These are phyloP conservation scores for Plasmodium berghei DNA, from an alignment of 169 alveolate species.

Conservation along the genomic window DNA sequence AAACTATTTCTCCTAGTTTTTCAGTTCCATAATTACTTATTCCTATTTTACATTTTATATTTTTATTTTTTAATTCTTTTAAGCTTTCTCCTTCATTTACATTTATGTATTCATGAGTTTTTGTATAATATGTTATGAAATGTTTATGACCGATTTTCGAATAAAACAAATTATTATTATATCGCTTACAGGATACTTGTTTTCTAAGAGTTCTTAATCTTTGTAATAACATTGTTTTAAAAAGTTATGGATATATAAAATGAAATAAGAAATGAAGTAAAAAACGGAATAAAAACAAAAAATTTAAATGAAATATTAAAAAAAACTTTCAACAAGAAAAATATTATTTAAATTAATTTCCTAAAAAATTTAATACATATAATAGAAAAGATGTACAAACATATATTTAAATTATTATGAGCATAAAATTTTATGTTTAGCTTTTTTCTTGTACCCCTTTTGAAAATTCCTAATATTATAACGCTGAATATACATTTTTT, in stretches of 20 bases:
- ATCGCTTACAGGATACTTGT: slow-evolving; percentile 3
- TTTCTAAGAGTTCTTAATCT: slow-evolving; percentile 15
- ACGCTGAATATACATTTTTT: too few species aligned
- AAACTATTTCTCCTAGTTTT: slow-evolving; percentile 85
- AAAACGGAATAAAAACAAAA: neutral
- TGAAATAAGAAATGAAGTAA: neutral
- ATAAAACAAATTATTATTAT: slow-evolving; percentile 4
- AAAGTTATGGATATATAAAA: neutral
- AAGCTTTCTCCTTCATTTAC: slow-evolving; percentile 27
- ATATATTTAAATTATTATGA: too few species aligned
- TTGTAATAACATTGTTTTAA: slow-evolving; percentile 10
- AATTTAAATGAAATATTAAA: neutral
- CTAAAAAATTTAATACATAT: too few species aligned
- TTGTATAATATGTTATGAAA: slow-evolving; percentile 50
- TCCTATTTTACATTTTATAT: slow-evolving; percentile 77
- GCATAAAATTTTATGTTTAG: too few species aligned
- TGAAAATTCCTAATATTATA: too few species aligned
- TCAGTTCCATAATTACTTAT: slow-evolving; percentile 83
- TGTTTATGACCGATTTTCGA: neutral
- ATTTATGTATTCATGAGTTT: slow-evolving; percentile 70
- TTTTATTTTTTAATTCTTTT: slow-evolving; percentile 31
- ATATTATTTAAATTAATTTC: too few species aligned
- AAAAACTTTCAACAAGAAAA: too few species aligned
- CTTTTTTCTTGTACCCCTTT: too few species aligned
- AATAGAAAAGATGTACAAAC: too few species aligned